Base-by-base conservation (phyloP, 2,329 filamentous ascomycete species). In the Calonectria naviculata region DNA sequence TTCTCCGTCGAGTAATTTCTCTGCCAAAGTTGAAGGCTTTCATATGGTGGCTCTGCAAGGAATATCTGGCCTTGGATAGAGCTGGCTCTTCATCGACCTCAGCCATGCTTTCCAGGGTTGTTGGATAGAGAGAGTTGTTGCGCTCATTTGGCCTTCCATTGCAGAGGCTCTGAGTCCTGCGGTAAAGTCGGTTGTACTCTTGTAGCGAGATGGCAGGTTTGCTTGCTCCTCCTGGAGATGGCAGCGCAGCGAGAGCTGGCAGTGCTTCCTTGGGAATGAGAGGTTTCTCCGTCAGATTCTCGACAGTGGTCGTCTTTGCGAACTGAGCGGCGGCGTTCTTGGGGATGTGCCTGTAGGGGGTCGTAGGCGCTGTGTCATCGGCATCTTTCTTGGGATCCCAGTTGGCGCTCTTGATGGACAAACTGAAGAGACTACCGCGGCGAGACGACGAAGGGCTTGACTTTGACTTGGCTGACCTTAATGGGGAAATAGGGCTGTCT, bases 321-420 rank as follows among this genome's bases (percentile, higher is more conserved):
- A 91, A 91, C 68, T 90, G 88, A 15, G 84, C 78, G 1, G 89
- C 89, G 0, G 89, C 89, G 41, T 88, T 84, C 64, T 84, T 83
- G 17, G 90, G 90, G 2, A 90, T 80, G 74, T 91, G 87, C 41
- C 83, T 87, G 73, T 89, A 87, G 7, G 65, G 76, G 63, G 41
- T 68, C 31, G 63, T 72, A 46, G 72, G 71, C 21, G 67, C 63
- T 21, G 63, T 41, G 24, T 70, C 36, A 34, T 76, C 73, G 19
- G 63, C 69, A 13, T 75, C 73, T 56, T 78, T 71, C 56, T 72
- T 73, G 38, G 75, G 38, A 42, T 65, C 67, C 56, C 77, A 76
- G 54, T 78, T 78, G 63, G 77, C 78, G 17, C 77, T 74, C 44
- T 73, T 78, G 70, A 78, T 77, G 17, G 71, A 72, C 26, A 78